Evolutionary conservation across 805 yeast species (phyloP).

Genomic region (Saccharomyces paradoxus): DNA sequence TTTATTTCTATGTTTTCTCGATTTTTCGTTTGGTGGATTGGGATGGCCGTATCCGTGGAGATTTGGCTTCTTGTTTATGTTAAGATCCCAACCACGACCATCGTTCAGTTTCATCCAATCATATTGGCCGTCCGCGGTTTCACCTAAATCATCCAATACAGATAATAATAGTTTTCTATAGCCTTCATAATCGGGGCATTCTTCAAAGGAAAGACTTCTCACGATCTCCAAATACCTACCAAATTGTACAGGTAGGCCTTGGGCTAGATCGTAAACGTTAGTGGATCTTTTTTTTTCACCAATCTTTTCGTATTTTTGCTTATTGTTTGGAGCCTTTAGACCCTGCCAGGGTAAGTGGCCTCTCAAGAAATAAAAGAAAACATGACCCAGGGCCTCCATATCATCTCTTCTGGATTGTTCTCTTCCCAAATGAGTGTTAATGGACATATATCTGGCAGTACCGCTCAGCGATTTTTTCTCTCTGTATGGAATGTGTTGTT

Average conservation of each 20-base stretch:
- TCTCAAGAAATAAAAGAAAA: slow-evolving; percentile 85
- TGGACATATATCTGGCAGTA: slow-evolving; percentile 95
- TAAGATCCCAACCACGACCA: slow-evolving; percentile 93
- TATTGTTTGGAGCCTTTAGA: slow-evolving; percentile 93
- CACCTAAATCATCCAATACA: slow-evolving; percentile 64
- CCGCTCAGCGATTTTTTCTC: slow-evolving; percentile 94
- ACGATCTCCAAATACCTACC: slow-evolving; percentile 86
- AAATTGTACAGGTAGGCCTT: slow-evolving; percentile 85
- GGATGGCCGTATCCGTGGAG: slow-evolving; percentile 96
- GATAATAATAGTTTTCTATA: slow-evolving; percentile 70
- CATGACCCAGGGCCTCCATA: slow-evolving; percentile 93
- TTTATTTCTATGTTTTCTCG: slow-evolving; percentile 22
- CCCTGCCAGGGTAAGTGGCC: slow-evolving; percentile 99
- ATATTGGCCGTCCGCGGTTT: slow-evolving; percentile 75
- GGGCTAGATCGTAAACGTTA: slow-evolving; percentile 74
- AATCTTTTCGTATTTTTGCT: slow-evolving; percentile 93
- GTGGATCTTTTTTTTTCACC: slow-evolving; percentile 94
- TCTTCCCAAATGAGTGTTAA: slow-evolving; percentile 93
- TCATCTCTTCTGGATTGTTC: slow-evolving; percentile 97
- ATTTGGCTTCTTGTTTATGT: slow-evolving; percentile 84
- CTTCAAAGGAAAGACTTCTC: slow-evolving; percentile 84
- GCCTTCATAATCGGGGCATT: slow-evolving; percentile 88
- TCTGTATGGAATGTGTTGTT: slow-evolving; percentile 91
- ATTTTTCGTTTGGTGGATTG: slow-evolving; percentile 58
- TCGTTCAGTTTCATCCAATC: slow-evolving; percentile 97